phyloP scores from a whole-genome alignment of 768 basidiomycete species.

The Lentinula aciculospora region DNA sequence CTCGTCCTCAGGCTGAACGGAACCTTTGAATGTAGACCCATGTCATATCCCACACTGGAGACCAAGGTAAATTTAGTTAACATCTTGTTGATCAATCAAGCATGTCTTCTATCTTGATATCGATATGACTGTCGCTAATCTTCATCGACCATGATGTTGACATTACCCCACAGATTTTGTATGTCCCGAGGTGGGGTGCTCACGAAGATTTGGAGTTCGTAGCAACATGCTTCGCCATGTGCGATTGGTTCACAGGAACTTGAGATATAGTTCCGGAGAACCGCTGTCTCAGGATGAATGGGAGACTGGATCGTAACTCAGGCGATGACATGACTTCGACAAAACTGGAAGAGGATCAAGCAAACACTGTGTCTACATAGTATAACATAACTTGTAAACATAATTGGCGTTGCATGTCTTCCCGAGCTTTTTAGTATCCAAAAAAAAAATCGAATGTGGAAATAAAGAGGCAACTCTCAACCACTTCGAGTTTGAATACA shows the following conservation, averaged over 20 bases:
- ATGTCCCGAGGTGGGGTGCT: slow-evolving; percentile 3
- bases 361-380: too few relatives aligned
- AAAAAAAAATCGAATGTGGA: too few relatives aligned
- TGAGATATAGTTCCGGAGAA: not conserved
- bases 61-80: slow-evolving; percentile 1
- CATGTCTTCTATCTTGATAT: not conserved
- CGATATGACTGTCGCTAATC: not conserved
- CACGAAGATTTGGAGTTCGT: not conserved
- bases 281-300: slow-evolving; percentile 3
- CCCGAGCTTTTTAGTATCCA: too few relatives aligned
- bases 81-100: not conserved
- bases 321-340: too few relatives aligned
- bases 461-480: too few relatives aligned
- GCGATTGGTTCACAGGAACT: not conserved
- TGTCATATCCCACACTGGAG: slow-evolving; percentile 6
- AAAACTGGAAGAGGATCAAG: too few relatives aligned
- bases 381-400: too few relatives aligned
- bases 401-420: too few relatives aligned
- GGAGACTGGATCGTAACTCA: not conserved
- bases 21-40: not conserved
- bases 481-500: too few relatives aligned
- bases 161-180: not conserved
- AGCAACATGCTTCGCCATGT: slow-evolving; percentile 4
- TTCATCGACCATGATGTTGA: not conserved
- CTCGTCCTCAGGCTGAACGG: not conserved